Conservation (phyloP, 805 yeast genomes). For the Debaryomyces castellii region DNA sequence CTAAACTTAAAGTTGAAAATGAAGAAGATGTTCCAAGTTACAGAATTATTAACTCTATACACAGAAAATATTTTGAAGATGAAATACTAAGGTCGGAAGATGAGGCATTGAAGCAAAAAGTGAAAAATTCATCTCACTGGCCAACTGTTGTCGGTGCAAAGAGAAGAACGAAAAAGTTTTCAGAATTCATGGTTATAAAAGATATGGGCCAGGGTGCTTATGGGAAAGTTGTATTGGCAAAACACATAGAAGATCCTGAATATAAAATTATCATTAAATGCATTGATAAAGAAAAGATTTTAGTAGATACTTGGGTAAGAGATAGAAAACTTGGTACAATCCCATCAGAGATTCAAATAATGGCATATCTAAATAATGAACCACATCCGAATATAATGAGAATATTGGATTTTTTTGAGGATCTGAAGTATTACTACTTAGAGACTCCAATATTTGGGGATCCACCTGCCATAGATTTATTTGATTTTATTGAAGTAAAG, state of each 20-base stretch:
- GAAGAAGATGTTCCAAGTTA: slow-evolving; percentile 2
- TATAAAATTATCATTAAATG: slow-evolving; percentile 81
- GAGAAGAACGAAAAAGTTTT: slow-evolving; percentile 68
- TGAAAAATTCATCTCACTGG: slow-evolving; percentile 41
- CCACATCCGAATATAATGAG: slow-evolving; percentile 89
- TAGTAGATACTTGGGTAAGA: slow-evolving; percentile 97
- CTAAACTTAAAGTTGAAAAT: not conserved
- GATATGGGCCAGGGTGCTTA: slow-evolving; percentile 96
- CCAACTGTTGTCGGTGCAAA: slow-evolving; percentile 58
- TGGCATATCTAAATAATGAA: slow-evolving; percentile 72
- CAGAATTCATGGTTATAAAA: slow-evolving; percentile 69
- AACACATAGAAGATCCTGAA: slow-evolving; percentile 58
- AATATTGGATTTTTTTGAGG: slow-evolving; percentile 90
- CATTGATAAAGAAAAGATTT: slow-evolving; percentile 86
- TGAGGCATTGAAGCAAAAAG: slow-evolving; percentile 38
- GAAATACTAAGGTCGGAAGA: slow-evolving; percentile 47
- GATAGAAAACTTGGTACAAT: slow-evolving; percentile 89
- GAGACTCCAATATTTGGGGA: slow-evolving; percentile 90
- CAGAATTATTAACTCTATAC: slow-evolving; percentile 3
- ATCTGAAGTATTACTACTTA: slow-evolving; percentile 81
- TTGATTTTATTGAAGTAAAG: slow-evolving; percentile 86
- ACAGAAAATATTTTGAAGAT: slow-evolving; percentile 33
- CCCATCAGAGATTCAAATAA: slow-evolving; percentile 93
- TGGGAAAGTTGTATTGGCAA: slow-evolving; percentile 85
- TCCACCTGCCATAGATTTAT: slow-evolving; percentile 89